Evolutionary conservation across 805 yeast species (phyloP), one percentile per base, ranked within the genome.

Genomic region (Nakazawaea sp.): DNA sequence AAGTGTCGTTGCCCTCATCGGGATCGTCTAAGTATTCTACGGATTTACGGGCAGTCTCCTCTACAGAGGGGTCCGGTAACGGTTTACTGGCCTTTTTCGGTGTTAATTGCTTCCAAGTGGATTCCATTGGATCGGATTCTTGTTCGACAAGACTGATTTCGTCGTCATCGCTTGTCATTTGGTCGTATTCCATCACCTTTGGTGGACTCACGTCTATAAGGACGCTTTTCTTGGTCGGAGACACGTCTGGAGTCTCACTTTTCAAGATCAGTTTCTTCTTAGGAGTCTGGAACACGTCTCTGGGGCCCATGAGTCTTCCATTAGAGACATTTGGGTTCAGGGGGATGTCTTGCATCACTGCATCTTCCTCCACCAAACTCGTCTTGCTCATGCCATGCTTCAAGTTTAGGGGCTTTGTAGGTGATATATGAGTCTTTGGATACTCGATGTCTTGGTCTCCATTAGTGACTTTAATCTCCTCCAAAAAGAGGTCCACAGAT

Each of bases 401-500:
- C 17, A 49, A 30, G 13, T 48, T 53, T 27, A 55, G 38, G 2
- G 59, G 59, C 36, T 46, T 55, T 23, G 53, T 48, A 27, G 58
- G 54, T 11, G 43, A 40, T 4, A 35, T 31, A 15, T 33, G 26
- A 15, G n/a, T 11, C 18, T 18, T 10, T 10, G 18, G 19, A 27
- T 8, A n/a, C n/a, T n/a, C 15, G 13, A 19, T 12, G 17, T 27
- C 18, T 18, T 13, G 34, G 5, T 41, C 45, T 21, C 28, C 29
- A 2, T 25, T 18, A 6, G 37, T 37, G 37, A 2, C 47, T 12
- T 44, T 50, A 4, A 53, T 50, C 35, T 56, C 61, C 42, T 55
- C 54, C 15, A 65, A 40, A 10, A 65, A 49, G 32, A 62, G 65
- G 35, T 63, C 68, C 9, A 63, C 68, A 1, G 68, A 62, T 32